Percentiles rank a stretch among this genome's conserved stretches.
These are phyloP conservation scores for Tetrahymena borealis DNA, from an alignment of 73 alveolate genomes.

Conservation along the genomic window DNA sequence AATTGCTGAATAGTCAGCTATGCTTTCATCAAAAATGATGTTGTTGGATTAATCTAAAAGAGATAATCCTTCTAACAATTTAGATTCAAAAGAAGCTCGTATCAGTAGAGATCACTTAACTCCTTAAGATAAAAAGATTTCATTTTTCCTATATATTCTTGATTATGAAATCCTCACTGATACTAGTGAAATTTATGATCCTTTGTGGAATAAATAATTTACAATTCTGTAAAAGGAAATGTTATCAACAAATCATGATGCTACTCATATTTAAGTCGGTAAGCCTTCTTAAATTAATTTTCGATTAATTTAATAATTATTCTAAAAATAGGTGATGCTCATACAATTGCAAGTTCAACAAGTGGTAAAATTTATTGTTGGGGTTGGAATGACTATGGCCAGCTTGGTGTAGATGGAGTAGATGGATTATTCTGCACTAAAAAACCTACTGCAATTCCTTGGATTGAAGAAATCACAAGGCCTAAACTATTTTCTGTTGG, in stretches of 20 bases:
- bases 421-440: not conserved
- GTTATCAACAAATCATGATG: not conserved
- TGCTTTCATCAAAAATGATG: not conserved
- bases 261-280: not conserved
- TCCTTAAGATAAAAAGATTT: not conserved
- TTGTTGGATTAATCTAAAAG: not conserved
- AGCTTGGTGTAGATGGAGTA: conserved; percentile 36
- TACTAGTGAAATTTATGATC: conserved; percentile 29
- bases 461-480: not conserved
- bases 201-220: conserved; percentile 29
- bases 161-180: conserved; percentile 36
- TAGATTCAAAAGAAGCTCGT: not conserved
- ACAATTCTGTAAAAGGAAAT: conserved; percentile 14
- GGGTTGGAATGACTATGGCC: conserved; percentile 82
- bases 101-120: not conserved
- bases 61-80: not conserved
- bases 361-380: conserved; percentile 67
- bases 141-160: not conserved
- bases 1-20: not conserved
- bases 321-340: conserved; percentile 53
- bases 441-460: not conserved
- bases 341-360: conserved; percentile 56
- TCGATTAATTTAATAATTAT: not conserved
- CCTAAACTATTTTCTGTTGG: not conserved
- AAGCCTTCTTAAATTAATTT: not conserved